A percentile compares a stretch with the other conserved stretches of the same genome.
phyloP scores from a whole-genome alignment of 225 moss, liverwort and hornwort genomes.

The Pseudoscleropodium purum region DNA sequence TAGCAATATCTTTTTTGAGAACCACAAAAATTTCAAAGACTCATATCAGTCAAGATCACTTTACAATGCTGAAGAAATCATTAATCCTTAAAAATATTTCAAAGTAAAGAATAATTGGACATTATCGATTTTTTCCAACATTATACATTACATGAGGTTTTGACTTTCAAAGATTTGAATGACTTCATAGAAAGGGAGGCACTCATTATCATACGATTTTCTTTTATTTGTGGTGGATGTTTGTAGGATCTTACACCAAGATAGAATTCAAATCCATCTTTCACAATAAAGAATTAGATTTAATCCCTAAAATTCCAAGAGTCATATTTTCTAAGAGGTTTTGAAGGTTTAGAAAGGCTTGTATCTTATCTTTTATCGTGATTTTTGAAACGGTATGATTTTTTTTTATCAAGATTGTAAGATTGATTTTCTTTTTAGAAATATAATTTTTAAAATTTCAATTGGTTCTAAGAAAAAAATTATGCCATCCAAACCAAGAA shows the following conservation, averaged over 20 bases:
- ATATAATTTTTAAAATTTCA: not conserved
- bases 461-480: fast-evolving
- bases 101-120: not conserved
- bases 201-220: too few species aligned
- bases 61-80: too few species aligned
- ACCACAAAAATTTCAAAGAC: not conserved
- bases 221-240: not conserved
- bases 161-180: not conserved
- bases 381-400: not conserved
- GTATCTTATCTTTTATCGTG: not conserved
- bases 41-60: too few species aligned
- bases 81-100: not conserved
- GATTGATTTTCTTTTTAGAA: not conserved
- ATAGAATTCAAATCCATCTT: too few species aligned
- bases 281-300: too few species aligned
- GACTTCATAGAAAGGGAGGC: not conserved
- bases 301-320: too few species aligned
- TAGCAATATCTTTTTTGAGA: not conserved
- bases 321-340: too few species aligned
- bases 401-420: not conserved
- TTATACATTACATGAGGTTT: not conserved
- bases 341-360: not conserved
- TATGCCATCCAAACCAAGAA: not conserved
- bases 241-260: too few species aligned
- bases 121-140: not conserved